These are phyloP conservation scores for Trypanosoma scelopori DNA, from an alignment of 208 protist genomes.

Conservation along the genomic window DNA sequence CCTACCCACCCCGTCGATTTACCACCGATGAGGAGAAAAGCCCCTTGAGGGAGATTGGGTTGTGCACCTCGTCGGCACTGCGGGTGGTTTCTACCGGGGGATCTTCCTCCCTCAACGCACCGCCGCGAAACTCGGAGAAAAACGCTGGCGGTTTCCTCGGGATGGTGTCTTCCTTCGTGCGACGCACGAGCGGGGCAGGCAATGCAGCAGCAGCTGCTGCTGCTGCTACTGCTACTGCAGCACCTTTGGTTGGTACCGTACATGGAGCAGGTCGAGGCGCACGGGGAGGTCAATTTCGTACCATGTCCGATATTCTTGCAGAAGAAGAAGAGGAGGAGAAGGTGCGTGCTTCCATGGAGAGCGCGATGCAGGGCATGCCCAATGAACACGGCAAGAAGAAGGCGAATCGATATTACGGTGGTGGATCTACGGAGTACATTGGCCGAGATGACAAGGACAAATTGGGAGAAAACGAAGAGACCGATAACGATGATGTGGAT, in stretches of 20 bases:
- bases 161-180: constrained; percentile 6
- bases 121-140: background rate
- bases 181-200: background rate
- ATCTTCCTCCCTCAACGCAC: background rate
- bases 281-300: constrained; percentile 24
- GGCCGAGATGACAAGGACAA: constrained; percentile 28
- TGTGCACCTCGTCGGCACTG: constrained; percentile 47
- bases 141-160: constrained; percentile 4
- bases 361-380: background rate
- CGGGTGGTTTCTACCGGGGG: constrained; percentile 49
- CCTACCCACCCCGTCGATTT: constrained; percentile 54
- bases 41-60: constrained; percentile 38
- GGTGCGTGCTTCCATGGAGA: constrained; percentile 25
- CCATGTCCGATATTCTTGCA: constrained; percentile 52
- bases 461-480: constrained; percentile 19
- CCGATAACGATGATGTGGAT: constrained; percentile 15
- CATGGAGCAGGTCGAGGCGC: background rate
- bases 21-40: constrained; percentile 41
- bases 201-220: background rate
- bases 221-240: background rate
- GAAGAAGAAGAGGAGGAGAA: constrained; percentile 43
- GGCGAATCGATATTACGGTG: constrained; percentile 67
- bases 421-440: constrained; percentile 57
- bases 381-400: constrained; percentile 29
- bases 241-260: background rate